phyloP scores from a whole-genome alignment of 148 eudicot species.

The Rhododendron griersonianum region DNA sequence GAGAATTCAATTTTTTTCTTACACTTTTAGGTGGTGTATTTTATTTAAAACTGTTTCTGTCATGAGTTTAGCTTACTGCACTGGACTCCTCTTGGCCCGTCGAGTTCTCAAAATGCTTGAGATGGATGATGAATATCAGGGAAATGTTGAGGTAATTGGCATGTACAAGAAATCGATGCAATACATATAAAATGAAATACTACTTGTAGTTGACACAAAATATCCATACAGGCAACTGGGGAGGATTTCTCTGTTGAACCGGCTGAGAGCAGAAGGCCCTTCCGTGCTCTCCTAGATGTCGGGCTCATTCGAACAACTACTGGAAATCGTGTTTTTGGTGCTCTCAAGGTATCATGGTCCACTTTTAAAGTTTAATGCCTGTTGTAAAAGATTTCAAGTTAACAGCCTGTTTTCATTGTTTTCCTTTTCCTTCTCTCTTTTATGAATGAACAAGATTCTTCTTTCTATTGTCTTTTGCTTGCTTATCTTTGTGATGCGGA shows the following conservation, averaged over 20 bases:
- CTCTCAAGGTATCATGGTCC: conserved; percentile 55
- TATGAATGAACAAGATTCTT: too few species aligned
- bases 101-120: conserved; percentile 64
- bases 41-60: not conserved
- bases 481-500: not conserved
- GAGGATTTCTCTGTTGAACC: conserved; percentile 89
- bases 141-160: conserved; percentile 60
- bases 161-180: not conserved
- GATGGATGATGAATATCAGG: conserved; percentile 69
- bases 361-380: not conserved
- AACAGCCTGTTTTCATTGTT: not conserved
- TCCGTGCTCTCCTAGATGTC: conserved; percentile 88
- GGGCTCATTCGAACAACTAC: conserved; percentile 74
- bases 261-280: conserved; percentile 67
- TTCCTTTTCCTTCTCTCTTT: not conserved
- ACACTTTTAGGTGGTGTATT: not conserved
- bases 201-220: not conserved
- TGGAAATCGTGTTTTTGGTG: conserved; percentile 86
- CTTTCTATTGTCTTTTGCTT: not conserved
- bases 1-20: not conserved
- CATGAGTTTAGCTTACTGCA: conserved; percentile 51
- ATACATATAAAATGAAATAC: not conserved
- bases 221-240: conserved; percentile 52
- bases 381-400: not conserved
- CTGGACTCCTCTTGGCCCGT: conserved; percentile 72